Evolutionary conservation across 495 filamentous ascomycete species (phyloP), one percentile per base, ranked within the genome.

Genomic region (Penicilliopsis zonata): DNA sequence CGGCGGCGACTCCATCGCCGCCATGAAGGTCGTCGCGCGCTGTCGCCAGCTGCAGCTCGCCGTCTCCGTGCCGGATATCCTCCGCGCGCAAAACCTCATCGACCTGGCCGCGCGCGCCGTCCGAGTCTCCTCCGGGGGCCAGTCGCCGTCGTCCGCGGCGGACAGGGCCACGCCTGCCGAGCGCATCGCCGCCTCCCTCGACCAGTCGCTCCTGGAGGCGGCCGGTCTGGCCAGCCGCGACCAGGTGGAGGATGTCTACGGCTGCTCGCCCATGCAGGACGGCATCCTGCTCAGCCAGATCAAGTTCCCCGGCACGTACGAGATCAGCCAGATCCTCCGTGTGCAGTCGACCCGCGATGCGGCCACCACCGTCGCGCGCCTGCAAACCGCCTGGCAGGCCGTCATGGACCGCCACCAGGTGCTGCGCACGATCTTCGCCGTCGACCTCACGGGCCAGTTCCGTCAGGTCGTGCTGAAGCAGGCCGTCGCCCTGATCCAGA

Each of bases 241-340:
- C 13, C 48, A 64, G 0, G 55, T 74, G 1, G 66, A 82, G 48
- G 67, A 75, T 21, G 61, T 70, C 18, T 80, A 79, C 31, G 76
- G 76, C 1, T 75, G 69, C 33, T 77, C 78, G 0, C 67, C 74
- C 0, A 71, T 74, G 24, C 79, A 84, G 38, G 69, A 80, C 36
- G 76, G 70, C 27, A 68, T 82, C 3, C 50, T 84, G 10, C 68
- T 79, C 32, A 77, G 72, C 33, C 75, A 82, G 21, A 57, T 69
- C 9, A 69, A 63, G 16, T 57, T 69, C 25, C 52, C 62, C 9
- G 47, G 45, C 16, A 46, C 51, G 1, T 74, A 72, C 43, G 52
- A 59, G 36, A 63, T 63, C 37, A 52, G 60, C 37, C 53, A 52
- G 2, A 52, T 67, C 5, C 67, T 65, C 12, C 62, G 69, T 23